Base-by-base conservation (phyloP, 176 grass and related monocot species). In the Raddia guianensis region DNA sequence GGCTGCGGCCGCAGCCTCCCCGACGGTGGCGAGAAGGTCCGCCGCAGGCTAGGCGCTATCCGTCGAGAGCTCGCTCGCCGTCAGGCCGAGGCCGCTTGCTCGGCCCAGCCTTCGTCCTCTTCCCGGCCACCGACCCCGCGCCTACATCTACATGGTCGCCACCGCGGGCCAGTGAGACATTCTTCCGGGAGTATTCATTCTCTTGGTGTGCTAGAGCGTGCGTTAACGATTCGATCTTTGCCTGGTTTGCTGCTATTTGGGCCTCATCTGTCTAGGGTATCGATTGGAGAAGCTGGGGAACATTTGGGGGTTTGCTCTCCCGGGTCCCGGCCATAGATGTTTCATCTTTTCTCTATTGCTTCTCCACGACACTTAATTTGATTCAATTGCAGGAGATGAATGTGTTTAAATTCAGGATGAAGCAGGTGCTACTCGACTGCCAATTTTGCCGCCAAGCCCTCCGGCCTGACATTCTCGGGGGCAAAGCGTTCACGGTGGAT, bases 21-120 rank as follows among this genome's bases (percentile, higher is more conserved):
- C 6, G 86, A 92, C 83, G 21, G 83, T 37, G 90, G 86, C 5
- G 63, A 8, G 57, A 92, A 86, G 49, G 72, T 72, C 19, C 55
- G n/a, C 14, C 8, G 3, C 1, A 9, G 0, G 14, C 56, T 79
- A 0, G 11, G 6, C 9, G 49, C 46, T 11, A 12, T 76, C 8
- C 19, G 6, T 37, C 40, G 59, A 4, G 86, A 88, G 79, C 70
- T 86, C 37, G 40, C 32, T 5, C 79, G 83, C 63, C 90, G 90
- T 43, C 7, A 73, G 81, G 2, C n/a, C 68, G 50, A 73, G 81
- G 2, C n/a, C 68, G 50, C 43, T 75, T 40, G 73, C 54, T 57
- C 72, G 34, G 57, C 42, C 12, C 5, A 55, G 42, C 58, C 19
- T 1, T 60, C 58, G 58, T 7, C 44, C 74, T 76, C 57, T 62